Base-by-base conservation (phyloP, 495 filamentous ascomycete species). In the Lophium mytilinum region DNA sequence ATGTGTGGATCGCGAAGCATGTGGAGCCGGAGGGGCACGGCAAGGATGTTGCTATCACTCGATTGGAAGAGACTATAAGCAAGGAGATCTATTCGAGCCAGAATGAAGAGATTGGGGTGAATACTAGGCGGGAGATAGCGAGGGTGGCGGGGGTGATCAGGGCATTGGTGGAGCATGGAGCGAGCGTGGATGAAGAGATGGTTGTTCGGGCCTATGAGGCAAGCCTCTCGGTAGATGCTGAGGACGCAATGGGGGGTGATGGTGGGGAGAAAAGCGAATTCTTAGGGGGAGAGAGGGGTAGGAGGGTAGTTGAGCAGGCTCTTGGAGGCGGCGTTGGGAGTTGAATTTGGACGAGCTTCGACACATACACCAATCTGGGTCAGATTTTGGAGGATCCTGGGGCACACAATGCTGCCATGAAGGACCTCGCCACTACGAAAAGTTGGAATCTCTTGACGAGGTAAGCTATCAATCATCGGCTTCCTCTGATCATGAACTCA, bases 101-200 rank as follows among this genome's bases (percentile, higher is more conserved):
- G 73, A 97, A 97, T 60, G 91, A 95, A 60, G 78, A 80, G 53
- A 89, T 98, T 58, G 67, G 76, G 3, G 68, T 78, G 0, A 83
- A 80, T 45, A 93, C 90, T 35, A 81, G 91, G 69, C 79, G 85
- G 55, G 94, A 97, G 75, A 96, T 98, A 69, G 82, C 87, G 30
- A 79, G 93, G 46, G 69, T 96, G 36, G 73, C 83, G 4, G 85
- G 89, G 15, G 87, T 90, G 50, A 84, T 98, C 36, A 83, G 78
- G 50, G 84, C 87, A 9, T 71, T 98, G 57, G 85, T 93, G 11
- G 86, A 90, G 68, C 76, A 82, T n/a, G 86, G 89, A 2, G 72
- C 90, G 19, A 78, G 84, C 30, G 90, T 98, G 36, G 94, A 97
- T 68, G 92, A 97, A 73, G 90, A 94, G 24, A 90, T 89, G 70